These are phyloP conservation scores for Oryza glumipatula DNA, from an alignment of 176 grass and related monocot genomes.

Conservation along the genomic window DNA sequence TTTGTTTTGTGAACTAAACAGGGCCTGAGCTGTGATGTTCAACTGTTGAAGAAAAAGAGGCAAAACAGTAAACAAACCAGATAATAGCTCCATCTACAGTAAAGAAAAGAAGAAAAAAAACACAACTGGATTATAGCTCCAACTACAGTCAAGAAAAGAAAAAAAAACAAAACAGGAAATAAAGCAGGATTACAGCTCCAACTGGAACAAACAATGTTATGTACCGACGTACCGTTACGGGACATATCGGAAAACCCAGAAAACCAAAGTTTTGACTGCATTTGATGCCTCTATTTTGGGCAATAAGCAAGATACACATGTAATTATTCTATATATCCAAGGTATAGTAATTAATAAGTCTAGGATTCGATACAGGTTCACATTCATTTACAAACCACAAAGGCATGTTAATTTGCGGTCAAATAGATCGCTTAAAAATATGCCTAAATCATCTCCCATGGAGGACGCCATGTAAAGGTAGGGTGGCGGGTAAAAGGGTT, in stretches of 20 bases:
- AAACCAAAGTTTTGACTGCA: slow-evolving; percentile 1
- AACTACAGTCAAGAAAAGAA: no score
- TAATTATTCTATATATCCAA: slow-evolving; percentile 48
- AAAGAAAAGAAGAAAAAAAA: no score
- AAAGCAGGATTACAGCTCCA: no score
- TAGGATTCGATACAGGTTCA: slow-evolving; percentile 15
- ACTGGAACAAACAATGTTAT: not conserved
- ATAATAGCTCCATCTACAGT: no score
- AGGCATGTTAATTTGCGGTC: slow-evolving; percentile 33
- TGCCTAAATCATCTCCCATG: slow-evolving; percentile 47
- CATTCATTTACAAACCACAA: slow-evolving; percentile 54
- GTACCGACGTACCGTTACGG: not conserved
- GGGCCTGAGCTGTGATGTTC: no score
- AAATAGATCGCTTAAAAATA: slow-evolving; percentile 44
- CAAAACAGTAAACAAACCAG: no score
- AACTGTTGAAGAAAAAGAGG: no score
- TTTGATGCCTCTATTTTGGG: not conserved
- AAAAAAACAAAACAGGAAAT: no score
- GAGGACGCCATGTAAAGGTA: slow-evolving; percentile 12
- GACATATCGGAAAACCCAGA: not conserved
- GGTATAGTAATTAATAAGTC: slow-evolving; percentile 10
- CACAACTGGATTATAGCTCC: no score
- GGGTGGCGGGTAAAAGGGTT: not conserved
- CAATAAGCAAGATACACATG: slow-evolving; percentile 1
- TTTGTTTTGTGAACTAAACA: no score